phyloP scores from a whole-genome alignment of 164 flowering plant species.

The Stephania cephalantha region DNA sequence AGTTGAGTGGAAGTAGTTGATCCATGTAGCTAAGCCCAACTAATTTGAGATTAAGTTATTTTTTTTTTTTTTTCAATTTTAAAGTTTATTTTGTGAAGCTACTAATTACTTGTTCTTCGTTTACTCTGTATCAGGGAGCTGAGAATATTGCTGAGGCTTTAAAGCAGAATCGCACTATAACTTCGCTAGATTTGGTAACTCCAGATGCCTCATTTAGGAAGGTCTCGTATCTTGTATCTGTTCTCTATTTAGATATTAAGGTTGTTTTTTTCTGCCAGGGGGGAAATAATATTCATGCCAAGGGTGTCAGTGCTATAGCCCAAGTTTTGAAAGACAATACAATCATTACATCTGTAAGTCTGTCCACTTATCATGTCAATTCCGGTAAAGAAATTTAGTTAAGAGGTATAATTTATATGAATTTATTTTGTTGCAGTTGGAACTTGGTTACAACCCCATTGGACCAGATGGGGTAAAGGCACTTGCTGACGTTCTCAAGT shows the following conservation, averaged over 20 bases:
- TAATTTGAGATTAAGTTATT: too few relatives aligned
- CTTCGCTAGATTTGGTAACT: slow-evolving; percentile 70
- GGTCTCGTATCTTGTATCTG: not conserved
- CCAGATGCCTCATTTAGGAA: not conserved
- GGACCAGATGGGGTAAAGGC: slow-evolving; percentile 91
- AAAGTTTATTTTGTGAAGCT: not conserved
- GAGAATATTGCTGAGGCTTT: slow-evolving; percentile 79
- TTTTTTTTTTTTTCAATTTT: not conserved
- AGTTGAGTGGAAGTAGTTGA: too few relatives aligned
- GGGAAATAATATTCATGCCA: slow-evolving; percentile 85
- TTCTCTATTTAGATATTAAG: slow-evolving; percentile 2
- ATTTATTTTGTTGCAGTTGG: slow-evolving; percentile 48
- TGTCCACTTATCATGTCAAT: not conserved
- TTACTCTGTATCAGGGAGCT: slow-evolving; percentile 58
- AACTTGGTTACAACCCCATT: slow-evolving; percentile 86
- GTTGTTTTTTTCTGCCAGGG: slow-evolving; percentile 43
- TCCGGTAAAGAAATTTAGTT: not conserved
- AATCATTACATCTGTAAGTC: slow-evolving; percentile 59
- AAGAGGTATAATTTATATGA: slow-evolving; percentile 5
- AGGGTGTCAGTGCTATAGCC: slow-evolving; percentile 58
- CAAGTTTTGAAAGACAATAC: slow-evolving; percentile 70
- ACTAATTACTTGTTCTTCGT: not conserved
- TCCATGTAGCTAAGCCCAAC: too few relatives aligned
- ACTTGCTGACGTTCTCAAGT: slow-evolving; percentile 80
- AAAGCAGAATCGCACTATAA: slow-evolving; percentile 68